Conservation (phyloP, 2,329 filamentous ascomycete species). For the Epichloe hybrida region DNA sequence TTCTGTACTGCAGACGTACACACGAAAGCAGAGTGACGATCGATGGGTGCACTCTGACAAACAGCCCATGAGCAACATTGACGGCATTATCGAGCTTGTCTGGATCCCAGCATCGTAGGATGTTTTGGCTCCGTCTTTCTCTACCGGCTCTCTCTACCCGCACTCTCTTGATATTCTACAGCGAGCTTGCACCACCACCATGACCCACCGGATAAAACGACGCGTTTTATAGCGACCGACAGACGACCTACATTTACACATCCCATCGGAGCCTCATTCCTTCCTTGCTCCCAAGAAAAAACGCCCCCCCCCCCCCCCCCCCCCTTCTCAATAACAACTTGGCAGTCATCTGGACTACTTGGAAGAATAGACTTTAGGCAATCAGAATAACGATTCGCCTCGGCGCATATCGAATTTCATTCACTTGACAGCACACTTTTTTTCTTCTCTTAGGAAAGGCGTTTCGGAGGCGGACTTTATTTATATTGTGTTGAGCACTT, state of each 20-base stretch:
- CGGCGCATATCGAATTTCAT: conserved; percentile 1
- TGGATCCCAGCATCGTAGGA: conserved; percentile 31
- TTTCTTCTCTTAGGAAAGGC: background rate
- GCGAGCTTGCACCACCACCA: background rate
- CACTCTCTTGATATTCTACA: background rate
- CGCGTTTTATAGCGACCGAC: conserved; percentile 1
- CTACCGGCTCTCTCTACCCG: background rate
- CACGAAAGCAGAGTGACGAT: conserved; percentile 36
- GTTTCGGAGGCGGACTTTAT: conserved; percentile 2
- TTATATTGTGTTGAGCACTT: conserved; percentile 1
- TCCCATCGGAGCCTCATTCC: background rate
- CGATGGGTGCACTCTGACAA: conserved; percentile 36
- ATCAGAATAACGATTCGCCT: background rate
- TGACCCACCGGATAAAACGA: background rate
- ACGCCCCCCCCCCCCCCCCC: no score
- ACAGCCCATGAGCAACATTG: conserved; percentile 35
- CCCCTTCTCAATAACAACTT: background rate
- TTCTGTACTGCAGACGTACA: conserved; percentile 39
- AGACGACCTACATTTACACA: background rate
- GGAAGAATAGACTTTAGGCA: background rate
- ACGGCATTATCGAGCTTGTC: conserved; percentile 43
- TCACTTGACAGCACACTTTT: background rate
- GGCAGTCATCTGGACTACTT: background rate
- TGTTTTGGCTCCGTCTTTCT: background rate
- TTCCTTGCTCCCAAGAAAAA: background rate